These are phyloP conservation scores for Hypoxylon subgilvum DNA, from an alignment of 495 filamentous ascomycete species.

Conservation along the genomic window DNA sequence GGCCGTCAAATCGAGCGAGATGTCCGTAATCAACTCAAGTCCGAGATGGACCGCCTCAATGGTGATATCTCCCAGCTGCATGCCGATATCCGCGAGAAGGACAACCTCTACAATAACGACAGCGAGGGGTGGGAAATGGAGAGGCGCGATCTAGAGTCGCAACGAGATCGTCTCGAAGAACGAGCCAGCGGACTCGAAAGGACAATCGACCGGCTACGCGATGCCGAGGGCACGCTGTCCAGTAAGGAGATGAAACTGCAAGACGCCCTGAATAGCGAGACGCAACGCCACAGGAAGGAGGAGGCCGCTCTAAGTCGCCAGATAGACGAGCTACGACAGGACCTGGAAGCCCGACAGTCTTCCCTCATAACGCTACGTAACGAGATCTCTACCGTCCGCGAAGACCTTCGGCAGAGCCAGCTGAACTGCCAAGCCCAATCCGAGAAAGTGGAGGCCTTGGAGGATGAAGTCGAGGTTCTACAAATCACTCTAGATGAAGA, in stretches of 20 bases:
- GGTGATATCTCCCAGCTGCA: conserved; percentile 72
- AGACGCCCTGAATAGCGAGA: conserved; percentile 58
- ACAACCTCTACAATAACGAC: conserved; percentile 71
- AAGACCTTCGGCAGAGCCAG: conserved; percentile 71
- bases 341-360: conserved; percentile 51
- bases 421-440: conserved; percentile 67
- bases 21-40: conserved; percentile 63
- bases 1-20: conserved; percentile 64
- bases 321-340: conserved; percentile 53
- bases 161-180: conserved; percentile 71
- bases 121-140: conserved; percentile 74
- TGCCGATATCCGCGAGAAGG: conserved; percentile 72
- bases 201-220: conserved; percentile 73
- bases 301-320: conserved; percentile 48
- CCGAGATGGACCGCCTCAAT: conserved; percentile 66
- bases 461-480: conserved; percentile 80
- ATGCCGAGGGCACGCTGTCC: conserved; percentile 71
- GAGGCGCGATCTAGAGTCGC: conserved; percentile 66
- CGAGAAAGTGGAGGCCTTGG: conserved; percentile 74
- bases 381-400: conserved; percentile 59
- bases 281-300: conserved; percentile 51
- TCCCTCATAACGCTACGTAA: conserved; percentile 51
- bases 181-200: conserved; percentile 71
- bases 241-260: conserved; percentile 69
- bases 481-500: conserved; percentile 79